Evolutionary conservation across 2,329 filamentous ascomycete genomes (phyloP), one percentile per base, ranked within the genome.

Genomic region (Colletotrichum sp.): DNA sequence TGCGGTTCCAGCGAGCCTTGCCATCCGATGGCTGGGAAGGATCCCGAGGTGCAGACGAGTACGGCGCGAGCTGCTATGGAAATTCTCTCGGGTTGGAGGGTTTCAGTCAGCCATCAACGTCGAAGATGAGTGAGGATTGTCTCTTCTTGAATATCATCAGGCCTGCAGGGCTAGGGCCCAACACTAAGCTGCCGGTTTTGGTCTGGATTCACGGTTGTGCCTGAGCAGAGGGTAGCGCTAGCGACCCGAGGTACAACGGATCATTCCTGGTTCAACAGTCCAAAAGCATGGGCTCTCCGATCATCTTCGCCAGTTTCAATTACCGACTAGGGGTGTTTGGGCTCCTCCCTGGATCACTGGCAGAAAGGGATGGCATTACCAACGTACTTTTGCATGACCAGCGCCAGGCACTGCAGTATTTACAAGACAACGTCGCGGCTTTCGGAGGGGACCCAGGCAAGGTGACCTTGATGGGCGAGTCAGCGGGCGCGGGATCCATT

Each of bases 211-310:
- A 82, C 8, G 80, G 87, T 57, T 88, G 88, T 61, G 86, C 85
- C 18, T 88, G 77, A 76, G 68, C 75, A 30, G 76, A 74, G 78
- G 88, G 88, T 4, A 85, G 86, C 9, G 73, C 85, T 80, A 36
- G 79, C 77, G 87, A 90, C 69, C 80, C 85, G 24, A 85, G 90
- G 28, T 93, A 93, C 81, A 93, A 93, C 79, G 84, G 92, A 74
- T 90, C 89, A 16, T 90, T 88, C 74, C 88, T 93, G 65, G 89
- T 93, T 1, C 79, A 86, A 15, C 85, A 86, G 75, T 84, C 86
- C 28, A 82, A 86, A 32, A 76, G 81, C 5, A 86, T 86, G 18
- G 85, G 85, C 67, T 85, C 86, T 65, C 87, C 87, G 0, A 85
- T 90, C 71, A 84, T 90, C 30, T 87, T 80, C 0, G 86, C 89